Evolutionary conservation across 768 basidiomycete genomes (phyloP).

Genomic region (Mycena metata): DNA sequence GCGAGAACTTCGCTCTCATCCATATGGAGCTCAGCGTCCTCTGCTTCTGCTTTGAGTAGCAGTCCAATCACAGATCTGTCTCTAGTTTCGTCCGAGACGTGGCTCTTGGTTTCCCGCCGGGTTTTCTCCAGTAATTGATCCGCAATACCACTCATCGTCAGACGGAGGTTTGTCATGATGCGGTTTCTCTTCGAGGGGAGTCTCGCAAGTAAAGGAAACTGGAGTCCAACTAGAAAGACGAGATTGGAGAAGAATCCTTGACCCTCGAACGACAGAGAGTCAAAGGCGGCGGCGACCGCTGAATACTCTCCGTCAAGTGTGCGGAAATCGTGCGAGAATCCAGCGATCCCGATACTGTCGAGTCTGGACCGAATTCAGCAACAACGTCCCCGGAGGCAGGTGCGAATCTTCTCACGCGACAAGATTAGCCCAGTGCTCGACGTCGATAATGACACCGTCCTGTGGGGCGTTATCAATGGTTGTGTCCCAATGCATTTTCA

Average conservation of each 20-base stretch:
- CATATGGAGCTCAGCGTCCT: slow-evolving; percentile 39
- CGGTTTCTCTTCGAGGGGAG: slow-evolving; percentile 32
- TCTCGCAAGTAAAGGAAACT: slow-evolving; percentile 33
- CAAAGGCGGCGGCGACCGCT: slow-evolving; percentile 46
- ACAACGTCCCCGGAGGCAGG: neutral
- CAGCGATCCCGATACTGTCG: slow-evolving; percentile 60
- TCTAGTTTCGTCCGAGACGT: slow-evolving; percentile 22
- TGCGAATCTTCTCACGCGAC: slow-evolving; percentile 47
- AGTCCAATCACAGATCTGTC: slow-evolving; percentile 38
- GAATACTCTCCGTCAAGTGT: slow-evolving; percentile 53
- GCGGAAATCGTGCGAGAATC: slow-evolving; percentile 62
- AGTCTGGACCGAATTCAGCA: slow-evolving; percentile 44
- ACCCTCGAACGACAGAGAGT: slow-evolving; percentile 38
- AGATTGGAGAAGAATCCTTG: slow-evolving; percentile 17
- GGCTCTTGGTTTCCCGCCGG: slow-evolving; percentile 30
- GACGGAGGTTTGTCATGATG: slow-evolving; percentile 18
- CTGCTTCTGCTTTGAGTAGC: slow-evolving; percentile 34
- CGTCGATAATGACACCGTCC: slow-evolving; percentile 49
- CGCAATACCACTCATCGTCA: slow-evolving; percentile 33
- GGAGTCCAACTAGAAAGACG: slow-evolving; percentile 34
- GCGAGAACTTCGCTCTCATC: slow-evolving; percentile 45
- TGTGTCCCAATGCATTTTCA: slow-evolving; percentile 35
- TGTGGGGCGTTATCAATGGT: slow-evolving; percentile 23
- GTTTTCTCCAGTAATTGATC: slow-evolving; percentile 32
- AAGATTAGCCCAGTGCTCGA: slow-evolving; percentile 58